phyloP scores from a whole-genome alignment of 495 filamentous ascomycete genomes.

The Aspergillus saccharolyticus region DNA sequence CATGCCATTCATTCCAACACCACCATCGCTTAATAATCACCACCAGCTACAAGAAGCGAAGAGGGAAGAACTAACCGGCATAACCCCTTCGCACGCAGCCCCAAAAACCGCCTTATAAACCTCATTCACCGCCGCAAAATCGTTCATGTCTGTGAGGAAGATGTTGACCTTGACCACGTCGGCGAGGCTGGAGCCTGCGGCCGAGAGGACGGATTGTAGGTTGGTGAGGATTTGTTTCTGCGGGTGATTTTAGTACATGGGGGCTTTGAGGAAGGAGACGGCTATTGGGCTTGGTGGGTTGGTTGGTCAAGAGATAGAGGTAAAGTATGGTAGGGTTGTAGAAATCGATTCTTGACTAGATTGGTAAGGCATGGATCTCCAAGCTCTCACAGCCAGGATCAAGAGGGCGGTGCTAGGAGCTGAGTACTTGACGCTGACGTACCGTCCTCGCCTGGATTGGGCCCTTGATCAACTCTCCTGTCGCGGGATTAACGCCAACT shows the following conservation, averaged over 20 bases:
- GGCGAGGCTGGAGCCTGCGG: slow-evolving; percentile 54
- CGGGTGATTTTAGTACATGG: too few species aligned
- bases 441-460: slow-evolving; percentile 53
- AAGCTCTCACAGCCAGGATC: too few species aligned
- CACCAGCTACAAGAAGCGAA: neutral
- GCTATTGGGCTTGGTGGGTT: too few species aligned
- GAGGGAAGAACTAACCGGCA: slow-evolving; percentile 36
- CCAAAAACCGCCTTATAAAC: slow-evolving; percentile 51
- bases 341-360: too few species aligned
- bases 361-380: too few species aligned
- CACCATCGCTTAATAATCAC: neutral
- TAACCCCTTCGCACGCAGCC: slow-evolving; percentile 45
- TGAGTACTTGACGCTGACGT: too few species aligned
- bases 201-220: slow-evolving; percentile 60
- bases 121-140: slow-evolving; percentile 61
- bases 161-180: slow-evolving; percentile 67
- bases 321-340: too few species aligned
- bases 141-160: slow-evolving; percentile 64
- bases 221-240: slow-evolving; percentile 54
- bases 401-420: too few species aligned
- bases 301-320: too few species aligned
- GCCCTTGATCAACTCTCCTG: slow-evolving; percentile 46
- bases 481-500: slow-evolving; percentile 47
- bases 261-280: too few species aligned
- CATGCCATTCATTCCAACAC: too few species aligned